These are phyloP conservation scores for Chrysosphaeria jannelii DNA, from an alignment of 2,329 filamentous ascomycete species.

Conservation along the genomic window DNA sequence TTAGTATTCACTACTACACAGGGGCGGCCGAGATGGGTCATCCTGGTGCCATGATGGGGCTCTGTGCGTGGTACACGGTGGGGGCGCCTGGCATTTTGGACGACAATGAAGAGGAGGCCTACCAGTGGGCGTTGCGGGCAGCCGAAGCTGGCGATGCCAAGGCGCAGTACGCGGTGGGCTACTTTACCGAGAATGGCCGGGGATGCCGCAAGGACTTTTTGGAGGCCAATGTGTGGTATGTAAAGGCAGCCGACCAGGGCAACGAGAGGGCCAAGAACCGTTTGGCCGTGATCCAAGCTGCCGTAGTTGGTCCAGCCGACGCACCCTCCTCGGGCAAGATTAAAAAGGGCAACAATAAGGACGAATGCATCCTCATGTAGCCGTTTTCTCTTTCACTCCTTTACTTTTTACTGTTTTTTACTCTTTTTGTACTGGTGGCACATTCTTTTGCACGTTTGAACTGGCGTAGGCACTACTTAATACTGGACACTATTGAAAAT, in stretches of 20 bases:
- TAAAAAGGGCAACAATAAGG: too few species aligned
- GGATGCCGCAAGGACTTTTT: constrained; percentile 82
- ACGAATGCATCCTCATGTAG: too few species aligned
- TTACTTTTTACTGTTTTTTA: too few species aligned
- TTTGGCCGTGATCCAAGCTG: constrained; percentile 59
- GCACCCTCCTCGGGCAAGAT: too few species aligned
- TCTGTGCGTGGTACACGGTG: constrained; percentile 96
- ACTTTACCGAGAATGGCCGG: constrained; percentile 97
- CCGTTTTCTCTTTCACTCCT: too few species aligned
- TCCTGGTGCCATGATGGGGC: constrained; percentile 78
- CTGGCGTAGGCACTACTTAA: too few species aligned
- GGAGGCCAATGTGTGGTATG: constrained; percentile 95
- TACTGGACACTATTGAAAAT: too few species aligned
- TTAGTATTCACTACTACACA: constrained; percentile 95
- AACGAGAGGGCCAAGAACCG: constrained; percentile 74
- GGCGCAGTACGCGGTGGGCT: constrained; percentile 84
- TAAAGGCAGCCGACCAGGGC: constrained; percentile 73
- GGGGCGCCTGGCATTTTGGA: constrained; percentile 76
- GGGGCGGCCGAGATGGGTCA: constrained; percentile 65
- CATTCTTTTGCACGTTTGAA: too few species aligned
- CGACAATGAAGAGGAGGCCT: constrained; percentile 86
- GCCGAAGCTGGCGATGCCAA: constrained; percentile 42
- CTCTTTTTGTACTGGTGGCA: too few species aligned
- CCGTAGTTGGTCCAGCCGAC: constrained; percentile 37
- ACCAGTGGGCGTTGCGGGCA: constrained; percentile 76